Conservation (phyloP, 352 stramenopile species). For the Bremia lactucae region DNA sequence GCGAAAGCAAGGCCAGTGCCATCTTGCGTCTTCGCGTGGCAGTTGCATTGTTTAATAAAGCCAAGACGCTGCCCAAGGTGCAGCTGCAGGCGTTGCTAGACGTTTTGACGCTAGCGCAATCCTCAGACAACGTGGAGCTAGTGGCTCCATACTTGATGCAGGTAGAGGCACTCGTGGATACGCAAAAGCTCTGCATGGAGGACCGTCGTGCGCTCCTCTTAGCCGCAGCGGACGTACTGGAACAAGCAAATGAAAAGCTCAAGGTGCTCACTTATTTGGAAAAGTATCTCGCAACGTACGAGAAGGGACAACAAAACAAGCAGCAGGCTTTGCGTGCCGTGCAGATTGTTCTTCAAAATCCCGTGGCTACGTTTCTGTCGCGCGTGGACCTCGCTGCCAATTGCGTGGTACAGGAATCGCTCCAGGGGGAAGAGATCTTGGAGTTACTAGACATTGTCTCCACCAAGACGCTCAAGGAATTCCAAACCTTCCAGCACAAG, state of each 20-base stretch:
- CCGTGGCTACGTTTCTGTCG: slow-evolving; percentile 84
- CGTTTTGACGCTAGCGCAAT: slow-evolving; percentile 46
- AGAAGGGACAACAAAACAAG: slow-evolving; percentile 34
- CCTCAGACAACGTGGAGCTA: slow-evolving; percentile 48
- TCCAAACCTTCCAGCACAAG: slow-evolving; percentile 59
- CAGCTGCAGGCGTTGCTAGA: slow-evolving; percentile 59
- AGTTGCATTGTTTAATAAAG: slow-evolving; percentile 70
- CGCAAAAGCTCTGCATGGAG: slow-evolving; percentile 27
- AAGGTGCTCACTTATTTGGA: slow-evolving; percentile 64
- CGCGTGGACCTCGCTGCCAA: slow-evolving; percentile 79
- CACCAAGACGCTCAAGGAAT: slow-evolving; percentile 88
- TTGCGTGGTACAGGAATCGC: slow-evolving; percentile 59
- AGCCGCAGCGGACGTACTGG: slow-evolving; percentile 57
- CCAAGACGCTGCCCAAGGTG: slow-evolving; percentile 37
- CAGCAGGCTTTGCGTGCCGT: slow-evolving; percentile 67
- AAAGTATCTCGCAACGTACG: slow-evolving; percentile 60
- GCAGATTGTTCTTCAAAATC: slow-evolving; percentile 83
- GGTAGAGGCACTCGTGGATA: slow-evolving; percentile 46
- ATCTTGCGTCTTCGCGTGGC: slow-evolving; percentile 63
- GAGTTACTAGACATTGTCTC: slow-evolving; percentile 90
- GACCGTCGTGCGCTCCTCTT: slow-evolving; percentile 56
- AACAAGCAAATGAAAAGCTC: slow-evolving; percentile 39
- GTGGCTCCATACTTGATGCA: slow-evolving; percentile 61
- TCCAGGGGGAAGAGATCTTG: slow-evolving; percentile 59
- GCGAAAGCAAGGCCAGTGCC: slow-evolving; percentile 40